These are phyloP conservation scores for Apiospora hydei DNA, from an alignment of 2,329 filamentous ascomycete species.

Conservation along the genomic window DNA sequence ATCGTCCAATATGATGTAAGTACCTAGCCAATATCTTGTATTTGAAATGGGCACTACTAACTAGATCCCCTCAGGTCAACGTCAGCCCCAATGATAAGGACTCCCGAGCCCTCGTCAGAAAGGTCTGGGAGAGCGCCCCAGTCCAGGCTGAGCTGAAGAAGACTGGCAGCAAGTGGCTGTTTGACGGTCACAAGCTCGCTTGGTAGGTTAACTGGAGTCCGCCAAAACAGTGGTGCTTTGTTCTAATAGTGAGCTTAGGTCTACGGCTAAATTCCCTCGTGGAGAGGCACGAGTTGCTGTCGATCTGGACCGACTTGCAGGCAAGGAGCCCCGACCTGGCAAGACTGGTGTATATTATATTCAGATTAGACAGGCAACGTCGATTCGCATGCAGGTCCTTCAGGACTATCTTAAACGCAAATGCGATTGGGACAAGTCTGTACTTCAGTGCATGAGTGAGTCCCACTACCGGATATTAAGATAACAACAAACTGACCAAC, in stretches of 20 bases:
- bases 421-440: conserved; percentile 67
- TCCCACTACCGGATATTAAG: conserved; percentile 27
- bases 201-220: conserved; percentile 67
- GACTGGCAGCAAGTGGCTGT: conserved; percentile 67
- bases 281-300: conserved; percentile 65
- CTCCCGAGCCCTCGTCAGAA: conserved; percentile 69
- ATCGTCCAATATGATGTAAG: conserved; percentile 89
- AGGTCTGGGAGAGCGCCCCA: conserved; percentile 74
- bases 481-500: conserved; percentile 24
- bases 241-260: conserved; percentile 37
- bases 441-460: conserved; percentile 80
- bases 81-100: conserved; percentile 69
- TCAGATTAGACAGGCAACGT: conserved; percentile 69
- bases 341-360: conserved; percentile 61
- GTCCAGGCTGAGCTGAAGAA: conserved; percentile 63
- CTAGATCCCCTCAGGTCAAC: conserved; percentile 58
- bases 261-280: conserved; percentile 48
- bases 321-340: conserved; percentile 41
- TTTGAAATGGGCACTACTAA: conserved; percentile 25
- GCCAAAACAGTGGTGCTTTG: neutral
- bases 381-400: conserved; percentile 72
- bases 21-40: conserved; percentile 39
- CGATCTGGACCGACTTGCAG: conserved; percentile 67
- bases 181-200: conserved; percentile 84
- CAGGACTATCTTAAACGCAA: conserved; percentile 69